Conservation (phyloP, 352 stramenopile species). For the Thalassiosira mediterranea region DNA sequence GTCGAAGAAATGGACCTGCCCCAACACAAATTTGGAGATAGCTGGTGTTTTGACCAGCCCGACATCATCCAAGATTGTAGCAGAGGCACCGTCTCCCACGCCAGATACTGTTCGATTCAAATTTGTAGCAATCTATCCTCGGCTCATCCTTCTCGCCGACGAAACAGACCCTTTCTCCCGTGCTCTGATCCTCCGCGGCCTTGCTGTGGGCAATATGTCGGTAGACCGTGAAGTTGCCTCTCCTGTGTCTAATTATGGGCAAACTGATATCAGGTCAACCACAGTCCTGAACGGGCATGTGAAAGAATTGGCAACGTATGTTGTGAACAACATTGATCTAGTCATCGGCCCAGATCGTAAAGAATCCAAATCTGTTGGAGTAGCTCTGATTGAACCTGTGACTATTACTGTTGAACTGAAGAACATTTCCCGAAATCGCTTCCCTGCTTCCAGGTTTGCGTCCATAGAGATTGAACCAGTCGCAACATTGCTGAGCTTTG, state of each 20-base stretch:
- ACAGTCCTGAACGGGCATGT: conserved; percentile 34
- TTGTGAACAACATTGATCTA: conserved; percentile 43
- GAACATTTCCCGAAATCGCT: conserved; percentile 40
- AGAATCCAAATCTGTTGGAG: conserved; percentile 34
- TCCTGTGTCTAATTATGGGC: conserved; percentile 2
- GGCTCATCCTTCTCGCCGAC: conserved; percentile 75
- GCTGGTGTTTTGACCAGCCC: background rate
- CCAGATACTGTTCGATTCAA: conserved; percentile 34
- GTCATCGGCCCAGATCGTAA: conserved; percentile 25
- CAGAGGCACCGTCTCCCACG: background rate
- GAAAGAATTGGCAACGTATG: conserved; percentile 32
- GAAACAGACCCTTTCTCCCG: conserved; percentile 74
- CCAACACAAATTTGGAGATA: conserved; percentile 14
- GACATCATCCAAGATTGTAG: conserved; percentile 2
- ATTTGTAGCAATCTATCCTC: conserved; percentile 74
- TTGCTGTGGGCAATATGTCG: conserved; percentile 65
- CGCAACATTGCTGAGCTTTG: conserved; percentile 72
- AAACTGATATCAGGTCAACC: conserved; percentile 29
- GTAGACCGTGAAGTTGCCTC: conserved; percentile 36
- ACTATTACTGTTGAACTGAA: conserved; percentile 61
- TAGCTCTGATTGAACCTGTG: conserved; percentile 81
- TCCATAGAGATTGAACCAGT: conserved; percentile 75
- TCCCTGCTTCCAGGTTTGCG: conserved; percentile 65
- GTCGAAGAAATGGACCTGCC: conserved; percentile 33
- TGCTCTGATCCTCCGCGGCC: conserved; percentile 73